Evolutionary conservation across 192 early-diverging fungal genomes (phyloP).

Genomic region (Backusella tarrabulga): DNA sequence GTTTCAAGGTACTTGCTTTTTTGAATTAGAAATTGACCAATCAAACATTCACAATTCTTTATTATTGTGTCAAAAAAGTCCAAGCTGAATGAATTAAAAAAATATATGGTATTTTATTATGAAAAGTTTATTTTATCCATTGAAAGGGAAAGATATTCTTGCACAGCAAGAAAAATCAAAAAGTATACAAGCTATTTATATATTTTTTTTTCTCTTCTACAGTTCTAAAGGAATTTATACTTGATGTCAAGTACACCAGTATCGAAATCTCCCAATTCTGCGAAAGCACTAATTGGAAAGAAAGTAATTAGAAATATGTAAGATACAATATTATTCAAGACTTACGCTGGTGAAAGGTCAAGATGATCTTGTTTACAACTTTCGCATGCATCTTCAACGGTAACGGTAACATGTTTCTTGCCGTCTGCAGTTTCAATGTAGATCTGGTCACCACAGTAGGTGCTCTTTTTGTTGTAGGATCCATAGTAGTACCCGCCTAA

Average conservation of each 20-base stretch:
- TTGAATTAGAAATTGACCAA: background rate
- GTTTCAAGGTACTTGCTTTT: background rate
- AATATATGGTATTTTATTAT: too few species aligned
- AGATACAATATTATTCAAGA: background rate
- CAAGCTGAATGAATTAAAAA: too few species aligned
- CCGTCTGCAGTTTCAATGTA: conserved; percentile 32
- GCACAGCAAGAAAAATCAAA: too few species aligned
- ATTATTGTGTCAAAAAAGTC: too few species aligned
- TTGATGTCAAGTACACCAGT: conserved; percentile 26
- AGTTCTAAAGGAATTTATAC: conserved; percentile 13
- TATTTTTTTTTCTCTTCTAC: background rate
- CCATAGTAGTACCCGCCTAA: conserved; percentile 31
- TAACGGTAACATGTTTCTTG: conserved; percentile 33
- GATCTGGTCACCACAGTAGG: conserved; percentile 38
- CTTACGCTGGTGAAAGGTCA: conserved; percentile 30
- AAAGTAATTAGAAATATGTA: background rate
- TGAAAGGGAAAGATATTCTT: too few species aligned
- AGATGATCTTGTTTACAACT: conserved; percentile 32
- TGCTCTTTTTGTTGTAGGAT: conserved; percentile 26
- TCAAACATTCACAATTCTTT: background rate
- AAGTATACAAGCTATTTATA: too few species aligned
- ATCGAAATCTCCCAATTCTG: conserved; percentile 15
- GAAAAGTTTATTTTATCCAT: too few species aligned
- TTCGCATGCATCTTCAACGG: conserved; percentile 45
- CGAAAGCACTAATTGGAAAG: background rate